Conservation (phyloP, 2,329 filamentous ascomycete genomes). For the Beauveria rudraprayagi region DNA sequence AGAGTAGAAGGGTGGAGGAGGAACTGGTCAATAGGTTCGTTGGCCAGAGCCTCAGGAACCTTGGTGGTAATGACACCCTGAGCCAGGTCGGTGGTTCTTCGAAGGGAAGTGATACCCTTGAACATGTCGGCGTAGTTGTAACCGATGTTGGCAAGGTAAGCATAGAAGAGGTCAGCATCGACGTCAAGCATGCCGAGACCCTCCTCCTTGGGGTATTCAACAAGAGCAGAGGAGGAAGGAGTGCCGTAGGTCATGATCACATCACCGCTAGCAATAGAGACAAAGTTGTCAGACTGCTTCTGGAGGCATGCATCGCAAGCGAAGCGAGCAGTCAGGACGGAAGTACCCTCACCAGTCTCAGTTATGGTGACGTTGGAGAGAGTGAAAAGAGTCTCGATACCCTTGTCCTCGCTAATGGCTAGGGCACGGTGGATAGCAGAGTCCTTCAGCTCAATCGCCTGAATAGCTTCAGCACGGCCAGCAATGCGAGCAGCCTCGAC, state of each 20-base stretch:
- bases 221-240: constrained; percentile 10
- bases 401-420: constrained; percentile 11
- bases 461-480: constrained; percentile 2
- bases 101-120: constrained; percentile 13
- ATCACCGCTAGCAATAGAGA: constrained; percentile 11
- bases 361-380: constrained; percentile 10
- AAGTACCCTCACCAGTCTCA: constrained; percentile 1
- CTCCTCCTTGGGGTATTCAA: constrained; percentile 10
- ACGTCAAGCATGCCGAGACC: constrained; percentile 10
- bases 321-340: constrained; percentile 5
- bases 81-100: constrained; percentile 9
- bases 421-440: constrained; percentile 14
- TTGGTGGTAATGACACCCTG: constrained; percentile 13
- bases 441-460: constrained; percentile 12
- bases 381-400: constrained; percentile 13
- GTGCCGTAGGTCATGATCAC: constrained; percentile 12
- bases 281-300: constrained; percentile 9
- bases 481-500: constrained; percentile 30
- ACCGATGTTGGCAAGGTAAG: constrained; percentile 15
- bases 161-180: constrained; percentile 16
- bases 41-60: constrained; percentile 8
- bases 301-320: constrained; percentile 7
- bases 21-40: constrained; percentile 9
- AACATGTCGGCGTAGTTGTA: constrained; percentile 18
- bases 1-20: constrained; percentile 27